Percentiles rank a stretch among this genome's conserved stretches.
Evolutionary conservation across 2,329 filamentous ascomycete genomes (phyloP).

Genomic region (Beauveria scarabaeidicola): DNA sequence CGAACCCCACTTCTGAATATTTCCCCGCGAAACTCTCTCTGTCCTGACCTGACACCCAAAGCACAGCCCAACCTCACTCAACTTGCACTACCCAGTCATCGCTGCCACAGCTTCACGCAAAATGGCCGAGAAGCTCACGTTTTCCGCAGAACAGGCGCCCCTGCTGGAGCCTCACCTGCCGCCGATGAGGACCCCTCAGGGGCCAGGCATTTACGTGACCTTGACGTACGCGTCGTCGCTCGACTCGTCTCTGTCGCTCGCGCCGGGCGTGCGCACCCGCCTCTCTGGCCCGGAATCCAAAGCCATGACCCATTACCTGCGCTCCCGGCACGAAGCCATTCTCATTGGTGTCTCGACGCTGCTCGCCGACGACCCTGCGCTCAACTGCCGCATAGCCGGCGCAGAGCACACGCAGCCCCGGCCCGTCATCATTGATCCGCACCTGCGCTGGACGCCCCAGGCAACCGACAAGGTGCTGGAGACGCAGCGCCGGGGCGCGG

Average conservation of each 20-base stretch:
- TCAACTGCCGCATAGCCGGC: slow-evolving; percentile 70
- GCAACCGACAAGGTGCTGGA: slow-evolving; percentile 55
- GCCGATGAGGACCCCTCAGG: background rate
- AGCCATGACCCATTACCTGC: slow-evolving; percentile 87
- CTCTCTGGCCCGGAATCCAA: slow-evolving; percentile 80
- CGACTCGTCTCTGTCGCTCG: slow-evolving; percentile 68
- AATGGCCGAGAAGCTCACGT: slow-evolving; percentile 28
- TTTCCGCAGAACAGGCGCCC: slow-evolving; percentile 23
- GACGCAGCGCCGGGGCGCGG: slow-evolving; percentile 54
- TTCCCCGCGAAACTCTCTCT: background rate
- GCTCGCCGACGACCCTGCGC: slow-evolving; percentile 71
- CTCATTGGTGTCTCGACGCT: slow-evolving; percentile 79
- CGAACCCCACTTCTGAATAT: background rate
- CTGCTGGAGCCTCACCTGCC: slow-evolving; percentile 28
- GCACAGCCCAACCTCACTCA: too few species aligned
- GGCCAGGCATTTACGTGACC: slow-evolving; percentile 51
- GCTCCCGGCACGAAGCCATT: slow-evolving; percentile 74
- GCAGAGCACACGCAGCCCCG: slow-evolving; percentile 57
- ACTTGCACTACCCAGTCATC: background rate
- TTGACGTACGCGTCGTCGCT: slow-evolving; percentile 88
- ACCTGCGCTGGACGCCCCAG: slow-evolving; percentile 60
- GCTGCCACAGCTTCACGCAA: background rate
- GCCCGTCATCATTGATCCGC: slow-evolving; percentile 75
- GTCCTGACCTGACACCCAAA: too few species aligned
- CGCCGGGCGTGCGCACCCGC: slow-evolving; percentile 70